Conservation (phyloP, 2,329 filamentous ascomycete genomes). For the Beauveria caledonica region DNA sequence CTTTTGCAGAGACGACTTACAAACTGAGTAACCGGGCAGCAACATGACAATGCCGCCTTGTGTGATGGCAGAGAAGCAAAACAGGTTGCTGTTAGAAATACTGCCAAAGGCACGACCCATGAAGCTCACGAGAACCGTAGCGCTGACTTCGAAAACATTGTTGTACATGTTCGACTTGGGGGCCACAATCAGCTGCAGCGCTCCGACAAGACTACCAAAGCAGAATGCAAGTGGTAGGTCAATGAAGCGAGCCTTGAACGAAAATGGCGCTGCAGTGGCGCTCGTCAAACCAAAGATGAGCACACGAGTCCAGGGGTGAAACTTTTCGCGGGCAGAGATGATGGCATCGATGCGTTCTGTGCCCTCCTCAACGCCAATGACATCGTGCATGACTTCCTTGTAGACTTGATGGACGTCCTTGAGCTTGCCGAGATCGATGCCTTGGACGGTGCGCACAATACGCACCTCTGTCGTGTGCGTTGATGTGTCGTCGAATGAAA, state of each 20-base stretch:
- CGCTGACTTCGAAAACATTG: slow-evolving; percentile 57
- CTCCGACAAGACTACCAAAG: slow-evolving; percentile 61
- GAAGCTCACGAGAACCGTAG: slow-evolving; percentile 54
- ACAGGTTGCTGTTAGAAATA: slow-evolving; percentile 40
- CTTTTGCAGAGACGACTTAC: slow-evolving; percentile 22
- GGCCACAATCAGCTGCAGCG: slow-evolving; percentile 61
- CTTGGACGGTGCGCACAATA: slow-evolving; percentile 50
- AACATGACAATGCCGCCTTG: slow-evolving; percentile 59
- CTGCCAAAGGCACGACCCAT: slow-evolving; percentile 55
- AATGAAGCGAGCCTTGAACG: slow-evolving; percentile 61
- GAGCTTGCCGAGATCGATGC: slow-evolving; percentile 53
- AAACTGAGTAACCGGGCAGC: slow-evolving; percentile 56
- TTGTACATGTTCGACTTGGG: slow-evolving; percentile 60
- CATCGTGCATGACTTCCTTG: slow-evolving; percentile 56
- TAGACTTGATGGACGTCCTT: slow-evolving; percentile 54
- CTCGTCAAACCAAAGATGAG: slow-evolving; percentile 65
- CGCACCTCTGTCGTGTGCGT: slow-evolving; percentile 61
- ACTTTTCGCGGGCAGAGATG: slow-evolving; percentile 48
- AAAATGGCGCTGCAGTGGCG: slow-evolving; percentile 64
- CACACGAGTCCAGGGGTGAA: slow-evolving; percentile 44
- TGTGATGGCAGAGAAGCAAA: slow-evolving; percentile 58
- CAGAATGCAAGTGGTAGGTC: slow-evolving; percentile 66
- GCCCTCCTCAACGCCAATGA: slow-evolving; percentile 50
- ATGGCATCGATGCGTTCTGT: slow-evolving; percentile 44
- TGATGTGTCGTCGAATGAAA: slow-evolving; percentile 69